Percentiles rank a stretch among this genome's conserved stretches.
Conservation (phyloP, 1,284 basidiomycete species). For the Apiotrichum sp. region DNA sequence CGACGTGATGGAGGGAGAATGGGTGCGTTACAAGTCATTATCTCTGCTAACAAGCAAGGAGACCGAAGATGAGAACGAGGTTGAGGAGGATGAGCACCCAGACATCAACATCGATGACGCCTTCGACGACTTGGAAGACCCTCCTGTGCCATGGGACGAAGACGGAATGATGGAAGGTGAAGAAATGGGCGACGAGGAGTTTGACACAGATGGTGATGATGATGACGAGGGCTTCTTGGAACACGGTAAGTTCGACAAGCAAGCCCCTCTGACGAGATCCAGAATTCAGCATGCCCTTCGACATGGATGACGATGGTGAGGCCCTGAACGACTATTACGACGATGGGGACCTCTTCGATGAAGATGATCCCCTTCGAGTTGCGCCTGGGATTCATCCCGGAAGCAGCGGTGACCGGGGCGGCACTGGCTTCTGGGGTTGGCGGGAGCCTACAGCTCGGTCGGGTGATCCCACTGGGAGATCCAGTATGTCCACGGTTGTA, state of each 20-base stretch:
- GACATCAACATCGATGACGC: slow-evolving; percentile 17
- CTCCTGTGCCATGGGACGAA: slow-evolving; percentile 37
- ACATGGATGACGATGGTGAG: slow-evolving; percentile 47
- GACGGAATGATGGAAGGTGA: slow-evolving; percentile 50
- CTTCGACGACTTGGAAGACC: slow-evolving; percentile 24
- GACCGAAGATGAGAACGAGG: slow-evolving; percentile 36
- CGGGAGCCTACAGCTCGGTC: neutral
- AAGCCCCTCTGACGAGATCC: neutral
- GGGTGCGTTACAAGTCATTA: slow-evolving; percentile 20
- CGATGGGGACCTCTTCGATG: slow-evolving; percentile 17
- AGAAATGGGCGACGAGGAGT: slow-evolving; percentile 22
- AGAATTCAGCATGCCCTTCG: slow-evolving; percentile 19
- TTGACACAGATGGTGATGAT: slow-evolving; percentile 34
- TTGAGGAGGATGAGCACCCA: slow-evolving; percentile 26
- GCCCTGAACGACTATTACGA: slow-evolving; percentile 37
- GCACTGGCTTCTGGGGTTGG: slow-evolving; percentile 33
- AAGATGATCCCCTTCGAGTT: neutral
- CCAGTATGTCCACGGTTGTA: no score
- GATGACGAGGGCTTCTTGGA: slow-evolving; percentile 60
- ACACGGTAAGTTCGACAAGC: slow-evolving; percentile 51
- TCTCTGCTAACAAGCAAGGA: slow-evolving; percentile 5
- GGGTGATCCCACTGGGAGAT: no score
- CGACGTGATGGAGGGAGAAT: slow-evolving; percentile 25
- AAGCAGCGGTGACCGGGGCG: neutral
- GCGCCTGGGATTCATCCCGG: slow-evolving; percentile 1